Evolutionary conservation across 192 early-diverging fungal species (phyloP).

Genomic region (Mycoemilia scoparia): DNA sequence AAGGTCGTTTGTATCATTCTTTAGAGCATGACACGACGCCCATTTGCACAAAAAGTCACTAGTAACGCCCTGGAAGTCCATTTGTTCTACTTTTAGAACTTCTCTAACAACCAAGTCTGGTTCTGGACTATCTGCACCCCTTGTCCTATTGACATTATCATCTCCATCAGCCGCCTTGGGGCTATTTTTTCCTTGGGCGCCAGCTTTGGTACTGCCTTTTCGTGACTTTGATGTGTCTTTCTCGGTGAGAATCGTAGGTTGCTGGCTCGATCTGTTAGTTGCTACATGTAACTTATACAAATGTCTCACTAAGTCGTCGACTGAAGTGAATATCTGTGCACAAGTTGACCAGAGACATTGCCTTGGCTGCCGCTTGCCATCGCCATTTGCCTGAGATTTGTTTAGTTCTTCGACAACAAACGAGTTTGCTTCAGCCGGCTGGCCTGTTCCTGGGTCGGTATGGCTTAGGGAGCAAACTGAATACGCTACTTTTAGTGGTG

Average conservation of each 20-base stretch:
- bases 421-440: neutral
- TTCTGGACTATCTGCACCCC: too few relatives aligned
- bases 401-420: neutral
- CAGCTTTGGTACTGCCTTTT: too few relatives aligned
- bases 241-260: neutral
- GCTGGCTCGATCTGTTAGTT: constrained; percentile 11
- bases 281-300: constrained; percentile 28
- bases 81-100: too few relatives aligned
- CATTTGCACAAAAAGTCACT: constrained; percentile 33
- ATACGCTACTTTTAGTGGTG: too few relatives aligned
- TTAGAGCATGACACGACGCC: constrained; percentile 36
- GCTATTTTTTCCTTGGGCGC: too few relatives aligned
- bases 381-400: neutral
- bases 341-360: constrained; percentile 64
- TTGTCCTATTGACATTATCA: too few relatives aligned
- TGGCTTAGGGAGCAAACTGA: too few relatives aligned
- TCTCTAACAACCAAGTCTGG: too few relatives aligned
- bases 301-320: constrained; percentile 28
- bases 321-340: constrained; percentile 20
- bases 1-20: constrained; percentile 31
- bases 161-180: too few relatives aligned
- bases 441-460: too few relatives aligned
- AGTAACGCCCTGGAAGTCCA: constrained; percentile 1
- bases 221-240: too few relatives aligned
- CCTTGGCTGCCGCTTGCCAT: too few relatives aligned